Evolutionary conservation across 176 grass and related monocot genomes (phyloP).

Genomic region (Aegilops longissima): DNA sequence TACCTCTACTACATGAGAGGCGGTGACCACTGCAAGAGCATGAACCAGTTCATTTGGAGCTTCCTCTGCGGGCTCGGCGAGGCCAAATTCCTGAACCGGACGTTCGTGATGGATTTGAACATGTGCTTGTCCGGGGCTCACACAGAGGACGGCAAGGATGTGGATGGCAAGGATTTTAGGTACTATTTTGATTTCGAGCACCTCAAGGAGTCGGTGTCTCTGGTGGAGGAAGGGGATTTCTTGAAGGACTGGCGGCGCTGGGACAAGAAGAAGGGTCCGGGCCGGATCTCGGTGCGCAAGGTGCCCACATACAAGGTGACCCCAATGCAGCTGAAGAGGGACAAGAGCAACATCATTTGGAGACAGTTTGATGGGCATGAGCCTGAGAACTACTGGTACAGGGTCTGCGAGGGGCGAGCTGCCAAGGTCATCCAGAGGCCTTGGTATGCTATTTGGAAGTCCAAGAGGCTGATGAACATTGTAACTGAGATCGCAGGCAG

Average conservation of each 20-base stretch:
- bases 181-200: constrained; percentile 98
- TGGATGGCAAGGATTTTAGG: constrained; percentile 85
- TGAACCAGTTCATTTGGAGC: constrained; percentile 95
- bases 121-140: constrained; percentile 75
- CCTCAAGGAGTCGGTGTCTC: constrained; percentile 62
- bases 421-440: constrained; percentile 82
- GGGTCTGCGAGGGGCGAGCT: constrained; percentile 83
- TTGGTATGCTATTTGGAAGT: constrained; percentile 92
- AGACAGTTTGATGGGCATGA: constrained; percentile 81
- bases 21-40: constrained; percentile 94
- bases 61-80: constrained; percentile 90
- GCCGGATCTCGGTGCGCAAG: constrained; percentile 70
- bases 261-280: constrained; percentile 76
- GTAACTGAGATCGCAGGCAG: constrained; percentile 79
- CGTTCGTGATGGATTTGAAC: constrained; percentile 81
- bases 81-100: constrained; percentile 92
- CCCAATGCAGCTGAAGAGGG: constrained; percentile 90
- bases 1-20: constrained; percentile 93
- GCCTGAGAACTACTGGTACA: constrained; percentile 98
- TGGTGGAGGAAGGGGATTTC: constrained; percentile 84
- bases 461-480: constrained; percentile 93
- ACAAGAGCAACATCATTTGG: constrained; percentile 81
- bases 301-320: constrained; percentile 79
- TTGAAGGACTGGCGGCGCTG: constrained; percentile 70
- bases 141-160: constrained; percentile 69